Base-by-base conservation (phyloP, 2,329 filamentous ascomycete genomes). In the Aureobasidium musti region DNA sequence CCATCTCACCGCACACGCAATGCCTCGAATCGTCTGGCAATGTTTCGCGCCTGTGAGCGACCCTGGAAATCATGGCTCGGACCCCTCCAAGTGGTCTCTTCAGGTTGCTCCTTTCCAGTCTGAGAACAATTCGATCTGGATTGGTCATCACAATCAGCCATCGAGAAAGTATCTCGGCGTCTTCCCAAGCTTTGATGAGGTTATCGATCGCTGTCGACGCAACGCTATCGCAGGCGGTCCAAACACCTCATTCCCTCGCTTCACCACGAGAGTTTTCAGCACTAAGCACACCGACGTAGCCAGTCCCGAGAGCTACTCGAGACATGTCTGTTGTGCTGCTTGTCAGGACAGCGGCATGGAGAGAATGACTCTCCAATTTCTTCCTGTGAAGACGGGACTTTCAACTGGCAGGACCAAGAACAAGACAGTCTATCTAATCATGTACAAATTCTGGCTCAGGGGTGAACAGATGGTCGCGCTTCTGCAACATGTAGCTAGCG, bases 391-490 rank as follows among this genome's bases (percentile, higher is more conserved):
- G 41, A 26, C 26, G 2, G 7, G 26, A 2, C 13, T 19, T 8
- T 19, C 7, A 21, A 5, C 47, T 6, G 17, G 43, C 21, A 23
- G 13, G 0, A 35, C 33, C 33, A 35, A 10, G 13, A 3, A 35
- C 43, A 17, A 8, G 3, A 49, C 11, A 33, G 43, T 37, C 13
- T 61, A 19, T 21, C 43, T 61, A 6, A 1, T 50, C 11, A 11
- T 10, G 1, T 50, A 61, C 43, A 47, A 17, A 10, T 61, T 49
- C 30, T 61, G 50, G 13, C 30, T 61, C 0, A 35, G 19, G 11
- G 57, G 43, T 5, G 28, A 61, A 11, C n/a, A 61, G 3, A 61
- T 61, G 57, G n/a, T 61, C 17, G 57, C 57, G 7, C n/a, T 61
- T 17, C 1, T 61, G 5, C n/a, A 21, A 6, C 30, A 61, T 21